Evolutionary conservation across 768 basidiomycete genomes (phyloP).

Genomic region (Rhizopogon sp.): DNA sequence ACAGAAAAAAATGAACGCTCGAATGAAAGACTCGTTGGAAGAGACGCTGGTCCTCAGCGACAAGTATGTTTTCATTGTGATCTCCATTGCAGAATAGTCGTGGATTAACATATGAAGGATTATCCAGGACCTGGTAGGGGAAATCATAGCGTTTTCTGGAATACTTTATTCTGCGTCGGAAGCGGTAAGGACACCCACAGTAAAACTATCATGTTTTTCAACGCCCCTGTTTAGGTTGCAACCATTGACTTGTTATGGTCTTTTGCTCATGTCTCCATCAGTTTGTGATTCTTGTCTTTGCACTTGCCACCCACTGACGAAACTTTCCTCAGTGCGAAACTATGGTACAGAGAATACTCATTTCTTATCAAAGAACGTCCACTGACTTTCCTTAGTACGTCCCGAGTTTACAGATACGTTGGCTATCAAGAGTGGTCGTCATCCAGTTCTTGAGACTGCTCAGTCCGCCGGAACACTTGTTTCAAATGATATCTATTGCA

Average conservation of each 20-base stretch:
- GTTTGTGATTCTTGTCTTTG: slow-evolving; percentile 37
- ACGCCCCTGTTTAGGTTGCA: slow-evolving; percentile 52
- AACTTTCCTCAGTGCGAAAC: slow-evolving; percentile 34
- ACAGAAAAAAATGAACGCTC: slow-evolving; percentile 82
- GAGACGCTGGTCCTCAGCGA: slow-evolving; percentile 86
- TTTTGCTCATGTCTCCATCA: slow-evolving; percentile 78
- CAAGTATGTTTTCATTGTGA: slow-evolving; percentile 37
- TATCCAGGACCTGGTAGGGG: slow-evolving; percentile 69
- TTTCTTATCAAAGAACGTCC: background rate
- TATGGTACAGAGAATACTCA: slow-evolving; percentile 33
- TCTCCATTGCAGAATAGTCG: background rate
- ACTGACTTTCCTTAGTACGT: slow-evolving; percentile 47
- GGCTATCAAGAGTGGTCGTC: slow-evolving; percentile 84
- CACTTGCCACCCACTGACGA: background rate
- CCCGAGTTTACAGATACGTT: slow-evolving; percentile 90
- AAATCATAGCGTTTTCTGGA: slow-evolving; percentile 68
- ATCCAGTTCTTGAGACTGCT: slow-evolving; percentile 79
- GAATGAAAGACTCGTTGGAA: slow-evolving; percentile 88
- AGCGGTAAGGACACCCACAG: slow-evolving; percentile 43
- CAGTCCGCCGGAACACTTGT: slow-evolving; percentile 67
- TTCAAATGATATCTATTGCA: slow-evolving; percentile 89
- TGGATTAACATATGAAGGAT: slow-evolving; percentile 42
- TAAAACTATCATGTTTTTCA: background rate
- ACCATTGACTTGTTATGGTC: slow-evolving; percentile 87
- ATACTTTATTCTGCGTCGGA: slow-evolving; percentile 89